These are phyloP conservation scores for Picochlorum sp. DNA, from an alignment of 139 green algal species.

Conservation along the genomic window DNA sequence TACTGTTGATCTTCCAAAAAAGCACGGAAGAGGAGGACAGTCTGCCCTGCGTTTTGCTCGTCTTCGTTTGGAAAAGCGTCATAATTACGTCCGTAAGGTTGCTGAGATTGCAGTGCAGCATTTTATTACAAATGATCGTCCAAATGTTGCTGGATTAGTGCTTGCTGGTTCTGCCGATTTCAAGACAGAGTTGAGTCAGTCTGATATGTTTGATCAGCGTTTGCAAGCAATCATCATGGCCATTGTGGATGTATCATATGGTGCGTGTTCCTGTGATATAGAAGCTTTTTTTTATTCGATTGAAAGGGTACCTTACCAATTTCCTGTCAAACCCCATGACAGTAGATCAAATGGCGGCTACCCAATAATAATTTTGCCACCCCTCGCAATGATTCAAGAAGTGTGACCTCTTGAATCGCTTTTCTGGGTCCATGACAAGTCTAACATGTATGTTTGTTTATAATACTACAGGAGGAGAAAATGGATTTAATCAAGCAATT, in stretches of 20 bases:
- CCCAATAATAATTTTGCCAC: constrained; percentile 23
- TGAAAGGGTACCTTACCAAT: constrained; percentile 55
- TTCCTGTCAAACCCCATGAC: constrained; percentile 49
- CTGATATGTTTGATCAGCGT: constrained; percentile 94
- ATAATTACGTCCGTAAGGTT: constrained; percentile 99
- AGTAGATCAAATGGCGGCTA: constrained; percentile 62
- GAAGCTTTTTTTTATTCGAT: background rate
- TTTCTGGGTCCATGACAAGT: background rate
- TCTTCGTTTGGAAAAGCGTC: constrained; percentile 94
- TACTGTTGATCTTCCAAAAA: constrained; percentile 96
- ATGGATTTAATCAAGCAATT: constrained; percentile 98
- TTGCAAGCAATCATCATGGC: constrained; percentile 82
- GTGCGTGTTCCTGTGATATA: constrained; percentile 26
- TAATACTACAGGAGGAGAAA: constrained; percentile 74
- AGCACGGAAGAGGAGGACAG: constrained; percentile 94
- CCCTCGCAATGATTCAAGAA: background rate
- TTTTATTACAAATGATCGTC: constrained; percentile 85
- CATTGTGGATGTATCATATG: constrained; percentile 96
- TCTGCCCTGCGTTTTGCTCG: constrained; percentile 97
- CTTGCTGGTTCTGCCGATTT: constrained; percentile 95
- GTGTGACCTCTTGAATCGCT: background rate
- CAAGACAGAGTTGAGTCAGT: constrained; percentile 90
- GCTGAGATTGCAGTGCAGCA: constrained; percentile 79
- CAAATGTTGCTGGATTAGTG: constrained; percentile 92
- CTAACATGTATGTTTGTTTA: background rate